A percentile compares a stretch with the other conserved stretches of the same genome.
Conservation (phyloP, 2,329 filamentous ascomycete genomes). For the Arthrobotrys entomopaga region DNA sequence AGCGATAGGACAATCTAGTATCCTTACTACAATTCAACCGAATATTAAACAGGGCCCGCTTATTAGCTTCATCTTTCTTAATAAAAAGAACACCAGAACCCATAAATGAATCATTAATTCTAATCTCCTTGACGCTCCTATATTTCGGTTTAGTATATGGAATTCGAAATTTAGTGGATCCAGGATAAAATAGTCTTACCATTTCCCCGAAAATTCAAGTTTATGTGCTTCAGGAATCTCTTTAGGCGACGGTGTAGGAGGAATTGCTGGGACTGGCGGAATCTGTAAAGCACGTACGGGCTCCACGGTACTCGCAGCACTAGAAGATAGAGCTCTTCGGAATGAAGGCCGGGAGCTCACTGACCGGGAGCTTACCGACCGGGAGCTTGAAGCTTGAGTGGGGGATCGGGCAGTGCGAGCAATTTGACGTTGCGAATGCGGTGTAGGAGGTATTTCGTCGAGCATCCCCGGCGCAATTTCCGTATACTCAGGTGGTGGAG, state of each 20-base stretch:
- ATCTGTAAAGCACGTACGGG: background rate
- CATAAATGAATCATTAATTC: slow-evolving; percentile 49
- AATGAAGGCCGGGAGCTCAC: slow-evolving; percentile 43
- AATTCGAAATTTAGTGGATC: too few relatives aligned
- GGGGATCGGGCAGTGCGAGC: slow-evolving; percentile 12
- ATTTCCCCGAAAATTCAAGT: slow-evolving; percentile 50
- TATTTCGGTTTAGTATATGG: background rate
- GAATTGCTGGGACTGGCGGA: slow-evolving; percentile 19
- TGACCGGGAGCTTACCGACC: slow-evolving; percentile 36
- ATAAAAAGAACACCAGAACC: slow-evolving; percentile 33
- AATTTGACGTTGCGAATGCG: slow-evolving; percentile 38
- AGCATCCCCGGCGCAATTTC: slow-evolving; percentile 39
- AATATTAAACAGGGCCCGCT: slow-evolving; percentile 36
- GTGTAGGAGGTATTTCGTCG: slow-evolving; percentile 10
- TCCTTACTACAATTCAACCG: slow-evolving; percentile 42
- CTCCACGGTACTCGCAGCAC: slow-evolving; percentile 19
- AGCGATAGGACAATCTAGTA: slow-evolving; percentile 44
- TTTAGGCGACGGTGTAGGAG: background rate
- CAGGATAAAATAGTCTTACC: slow-evolving; percentile 14
- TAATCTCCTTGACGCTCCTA: slow-evolving; percentile 42
- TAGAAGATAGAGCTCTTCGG: slow-evolving; percentile 31
- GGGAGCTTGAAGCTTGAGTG: slow-evolving; percentile 16
- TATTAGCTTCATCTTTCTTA: slow-evolving; percentile 41
- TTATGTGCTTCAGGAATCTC: slow-evolving; percentile 33
- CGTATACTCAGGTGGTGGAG: slow-evolving; percentile 50